Conservation (phyloP, 176 grass and related monocot species). For the Bonia amplexicaulis region DNA sequence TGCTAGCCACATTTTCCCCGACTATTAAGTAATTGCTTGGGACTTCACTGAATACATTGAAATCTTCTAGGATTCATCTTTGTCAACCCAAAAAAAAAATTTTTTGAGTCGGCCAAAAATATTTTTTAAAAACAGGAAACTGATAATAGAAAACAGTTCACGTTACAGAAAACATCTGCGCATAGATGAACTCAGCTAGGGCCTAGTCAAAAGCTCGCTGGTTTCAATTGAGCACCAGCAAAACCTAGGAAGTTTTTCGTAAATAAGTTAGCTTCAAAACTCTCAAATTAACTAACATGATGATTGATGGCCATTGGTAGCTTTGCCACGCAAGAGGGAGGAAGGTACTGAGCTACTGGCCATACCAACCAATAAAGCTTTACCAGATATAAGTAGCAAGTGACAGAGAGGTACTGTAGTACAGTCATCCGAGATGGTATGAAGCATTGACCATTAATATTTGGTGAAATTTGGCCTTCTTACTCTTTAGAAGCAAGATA, state of each 20-base stretch:
- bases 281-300: not conserved
- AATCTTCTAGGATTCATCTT: not conserved
- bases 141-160: not conserved
- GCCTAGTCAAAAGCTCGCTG: not conserved
- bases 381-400: not conserved
- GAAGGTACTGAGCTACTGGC: not conserved
- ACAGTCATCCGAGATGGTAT: not conserved
- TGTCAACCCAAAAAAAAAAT: not conserved
- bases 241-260: not conserved
- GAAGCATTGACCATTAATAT: not conserved
- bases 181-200: not conserved
- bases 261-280: not conserved
- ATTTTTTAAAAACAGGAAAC: not conserved
- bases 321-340: not conserved
- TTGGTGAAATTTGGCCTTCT: not conserved
- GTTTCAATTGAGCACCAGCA: not conserved
- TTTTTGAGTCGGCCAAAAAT: not conserved
- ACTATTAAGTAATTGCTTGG: not conserved
- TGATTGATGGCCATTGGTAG: not conserved
- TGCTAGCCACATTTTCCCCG: not conserved
- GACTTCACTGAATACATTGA: not conserved
- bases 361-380: not conserved
- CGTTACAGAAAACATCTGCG: no score
- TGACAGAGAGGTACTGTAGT: not conserved
- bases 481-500: not conserved